Base-by-base conservation (phyloP, 2,329 filamentous ascomycete genomes). In the Penicillium sp. region DNA sequence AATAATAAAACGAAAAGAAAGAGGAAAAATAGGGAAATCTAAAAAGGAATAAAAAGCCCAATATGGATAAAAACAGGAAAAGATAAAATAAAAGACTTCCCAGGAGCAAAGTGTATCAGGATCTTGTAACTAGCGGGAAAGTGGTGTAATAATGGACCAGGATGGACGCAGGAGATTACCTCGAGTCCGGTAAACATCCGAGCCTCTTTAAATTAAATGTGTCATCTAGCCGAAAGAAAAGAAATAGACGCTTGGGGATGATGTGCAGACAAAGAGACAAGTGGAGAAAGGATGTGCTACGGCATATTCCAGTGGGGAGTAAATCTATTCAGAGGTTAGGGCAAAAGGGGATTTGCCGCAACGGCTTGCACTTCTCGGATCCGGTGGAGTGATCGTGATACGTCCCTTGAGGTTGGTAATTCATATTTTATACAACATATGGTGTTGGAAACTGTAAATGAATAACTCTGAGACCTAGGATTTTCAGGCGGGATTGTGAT, bases 131-230 rank as follows among this genome's bases (percentile, higher is more conserved):
- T 73, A 72, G 71, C 68, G 70, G 69, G 63, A 71, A 69, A 64
- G 67, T 69, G 65, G 72, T 74, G 72, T 74, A 74, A 74, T 73
- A 69, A 70, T 63, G 68, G 68, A 67, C 71, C 62, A 70, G 70
- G 71, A 69, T 74, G 63, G 61, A 67, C 72, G 70, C 70, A 73
- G 68, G 64, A 71, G 62, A 67, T 60, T 47, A 59, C 52, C 63
- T 65, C 64, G 68, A 69, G 56, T 45, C 60, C 51, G 57, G 58
- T 60, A 62, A 60, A 65, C 53, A 64, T 57, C 62, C 63, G 62
- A 67, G 57, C 58, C 57, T 65, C 59, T 35, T 57, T 60, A 46
- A 60, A 62, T 60, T 61, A 56, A 61, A 59, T 58, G 54, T 59
- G 56, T 62, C 56, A 59, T 29, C 45, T 17, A 35, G 56, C 58